A percentile compares a stretch with the other conserved stretches of the same genome.
Evolutionary conservation across 116 monocot genomes (phyloP).

Genomic region (Posidonia oceanica): DNA sequence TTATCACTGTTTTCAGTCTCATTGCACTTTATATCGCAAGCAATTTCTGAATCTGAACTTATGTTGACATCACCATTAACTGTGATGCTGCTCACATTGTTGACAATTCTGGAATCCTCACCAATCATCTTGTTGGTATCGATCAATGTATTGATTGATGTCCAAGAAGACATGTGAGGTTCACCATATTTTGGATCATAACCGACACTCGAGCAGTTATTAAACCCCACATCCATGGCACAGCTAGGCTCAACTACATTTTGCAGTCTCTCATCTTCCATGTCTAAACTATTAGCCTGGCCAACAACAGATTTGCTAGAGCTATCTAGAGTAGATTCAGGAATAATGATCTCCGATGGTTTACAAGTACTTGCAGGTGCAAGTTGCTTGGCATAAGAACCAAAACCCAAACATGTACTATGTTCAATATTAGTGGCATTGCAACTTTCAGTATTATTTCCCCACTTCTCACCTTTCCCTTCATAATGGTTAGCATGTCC

Average conservation of each 20-base stretch:
- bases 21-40: neutral
- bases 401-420: constrained; percentile 6
- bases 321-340: neutral
- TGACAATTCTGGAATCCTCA: neutral
- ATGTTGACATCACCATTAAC: neutral
- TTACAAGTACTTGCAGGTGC: neutral
- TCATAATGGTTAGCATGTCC: neutral
- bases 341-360: neutral
- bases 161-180: neutral
- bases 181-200: neutral
- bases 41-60: neutral
- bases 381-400: constrained; percentile 1
- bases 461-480: neutral
- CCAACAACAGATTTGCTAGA: neutral
- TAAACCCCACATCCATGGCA: neutral
- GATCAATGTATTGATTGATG: neutral
- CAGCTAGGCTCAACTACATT: neutral
- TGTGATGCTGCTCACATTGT: neutral
- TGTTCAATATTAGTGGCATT: neutral
- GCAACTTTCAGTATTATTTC: neutral
- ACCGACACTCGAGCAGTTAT: too few relatives aligned
- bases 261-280: constrained; percentile 1
- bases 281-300: neutral
- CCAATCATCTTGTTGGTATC: neutral
- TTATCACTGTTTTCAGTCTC: neutral